Evolutionary conservation across 345 rosid species (phyloP).

Genomic region (Lagerstroemia speciosa): DNA sequence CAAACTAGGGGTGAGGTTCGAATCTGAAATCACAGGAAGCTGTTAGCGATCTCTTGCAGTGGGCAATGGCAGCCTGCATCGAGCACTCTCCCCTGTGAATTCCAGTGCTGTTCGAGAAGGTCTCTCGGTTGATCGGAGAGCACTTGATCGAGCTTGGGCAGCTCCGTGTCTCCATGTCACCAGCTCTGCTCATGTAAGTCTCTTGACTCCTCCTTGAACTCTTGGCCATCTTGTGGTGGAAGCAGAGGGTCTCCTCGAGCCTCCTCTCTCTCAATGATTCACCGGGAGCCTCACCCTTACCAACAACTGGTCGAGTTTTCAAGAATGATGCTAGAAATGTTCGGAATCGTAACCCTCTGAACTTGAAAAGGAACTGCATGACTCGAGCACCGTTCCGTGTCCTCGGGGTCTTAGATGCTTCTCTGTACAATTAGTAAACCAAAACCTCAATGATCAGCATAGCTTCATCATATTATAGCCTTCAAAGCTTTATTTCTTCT

Average conservation of each 20-base stretch:
- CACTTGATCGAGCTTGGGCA: slow-evolving; percentile 13
- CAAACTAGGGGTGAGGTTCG: neutral
- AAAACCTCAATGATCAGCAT: neutral
- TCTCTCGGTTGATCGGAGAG: slow-evolving; percentile 18
- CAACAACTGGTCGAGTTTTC: slow-evolving; percentile 13
- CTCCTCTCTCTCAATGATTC: neutral
- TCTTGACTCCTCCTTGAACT: neutral
- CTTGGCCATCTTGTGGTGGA: neutral
- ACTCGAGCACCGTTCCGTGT: slow-evolving; percentile 11
- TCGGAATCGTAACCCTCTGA: slow-evolving; percentile 16
- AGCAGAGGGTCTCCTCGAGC: slow-evolving; percentile 2
- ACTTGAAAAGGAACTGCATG: slow-evolving; percentile 23
- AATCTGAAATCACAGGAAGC: slow-evolving; percentile 11
- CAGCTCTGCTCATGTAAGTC: neutral
- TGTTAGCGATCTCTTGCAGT: slow-evolving; percentile 29
- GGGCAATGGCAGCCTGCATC: slow-evolving; percentile 34
- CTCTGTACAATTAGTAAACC: neutral
- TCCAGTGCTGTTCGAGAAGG: neutral
- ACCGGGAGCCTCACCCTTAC: neutral
- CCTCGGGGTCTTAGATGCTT: slow-evolving; percentile 6
- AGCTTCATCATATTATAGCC: too few relatives aligned
- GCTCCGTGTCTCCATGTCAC: neutral
- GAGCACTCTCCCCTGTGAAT: slow-evolving; percentile 13
- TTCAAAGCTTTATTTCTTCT: too few relatives aligned
- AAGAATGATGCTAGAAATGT: slow-evolving; percentile 19